Conservation (phyloP, 1,139 yeast genomes). For the Sugiyamaella pinicola region DNA sequence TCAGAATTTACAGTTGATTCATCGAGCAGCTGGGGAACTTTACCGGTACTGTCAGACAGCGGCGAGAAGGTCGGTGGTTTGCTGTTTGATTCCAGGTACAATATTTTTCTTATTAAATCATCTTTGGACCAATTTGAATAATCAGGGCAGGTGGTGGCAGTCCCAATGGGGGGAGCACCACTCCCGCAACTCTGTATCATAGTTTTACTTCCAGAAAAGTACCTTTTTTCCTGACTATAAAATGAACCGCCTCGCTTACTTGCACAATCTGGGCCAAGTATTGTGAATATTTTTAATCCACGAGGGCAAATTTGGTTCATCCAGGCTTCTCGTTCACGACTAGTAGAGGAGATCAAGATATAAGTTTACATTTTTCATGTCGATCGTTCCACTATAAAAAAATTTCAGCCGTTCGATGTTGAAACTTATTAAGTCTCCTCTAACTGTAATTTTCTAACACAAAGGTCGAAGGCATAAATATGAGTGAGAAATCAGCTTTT, state of each 20-base stretch:
- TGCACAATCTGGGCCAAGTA: neutral
- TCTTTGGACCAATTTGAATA: constrained; percentile 55
- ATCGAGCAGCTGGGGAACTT: neutral
- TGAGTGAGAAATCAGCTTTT: constrained; percentile 5
- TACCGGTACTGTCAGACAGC: neutral
- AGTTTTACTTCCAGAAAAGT: neutral
- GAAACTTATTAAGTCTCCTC: too few species aligned
- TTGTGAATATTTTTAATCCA: neutral
- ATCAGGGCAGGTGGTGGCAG: constrained; percentile 10
- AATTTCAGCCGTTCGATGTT: constrained; percentile 16
- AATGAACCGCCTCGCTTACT: neutral
- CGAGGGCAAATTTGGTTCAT: neutral
- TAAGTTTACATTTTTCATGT: constrained; percentile 18
- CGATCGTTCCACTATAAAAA: constrained; percentile 9
- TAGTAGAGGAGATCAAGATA: constrained; percentile 10
- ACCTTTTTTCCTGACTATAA: neutral
- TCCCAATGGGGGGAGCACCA: neutral
- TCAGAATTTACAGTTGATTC: neutral
- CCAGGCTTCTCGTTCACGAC: neutral
- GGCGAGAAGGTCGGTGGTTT: neutral
- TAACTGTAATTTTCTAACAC: too few species aligned
- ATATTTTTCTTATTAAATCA: constrained; percentile 53
- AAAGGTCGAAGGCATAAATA: neutral
- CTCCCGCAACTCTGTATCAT: neutral
- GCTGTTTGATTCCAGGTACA: constrained; percentile 49